These are phyloP conservation scores for Prorocentrum cordatum DNA, from an alignment of 169 alveolate species.

Conservation along the genomic window DNA sequence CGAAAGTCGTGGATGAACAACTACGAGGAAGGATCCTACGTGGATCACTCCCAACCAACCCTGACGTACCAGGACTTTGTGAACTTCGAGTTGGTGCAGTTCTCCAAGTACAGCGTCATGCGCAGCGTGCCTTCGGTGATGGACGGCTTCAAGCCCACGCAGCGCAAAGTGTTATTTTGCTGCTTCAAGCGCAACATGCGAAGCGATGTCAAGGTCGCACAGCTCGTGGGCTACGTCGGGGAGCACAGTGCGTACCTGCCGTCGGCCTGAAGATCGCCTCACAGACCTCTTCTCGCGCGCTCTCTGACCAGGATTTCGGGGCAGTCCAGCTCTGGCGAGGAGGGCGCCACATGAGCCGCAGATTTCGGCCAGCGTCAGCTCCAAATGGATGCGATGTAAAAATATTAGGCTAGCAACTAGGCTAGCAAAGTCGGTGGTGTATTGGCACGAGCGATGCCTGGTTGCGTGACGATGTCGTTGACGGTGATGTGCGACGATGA, in stretches of 20 bases:
- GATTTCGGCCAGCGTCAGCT: too few relatives aligned
- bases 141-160: slow-evolving; percentile 56
- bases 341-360: too few relatives aligned
- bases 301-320: too few relatives aligned
- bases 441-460: too few relatives aligned
- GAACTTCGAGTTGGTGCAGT: slow-evolving; percentile 4
- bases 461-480: too few relatives aligned
- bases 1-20: slow-evolving; percentile 84
- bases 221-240: slow-evolving; percentile 84
- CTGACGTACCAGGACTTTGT: slow-evolving; percentile 25
- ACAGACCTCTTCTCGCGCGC: too few relatives aligned
- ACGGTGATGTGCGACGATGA: too few relatives aligned
- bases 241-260: slow-evolving; percentile 41
- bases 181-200: slow-evolving; percentile 85
- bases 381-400: too few relatives aligned
- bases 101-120: slow-evolving; percentile 54
- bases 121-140: slow-evolving; percentile 43
- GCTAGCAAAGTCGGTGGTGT: too few relatives aligned
- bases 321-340: too few relatives aligned
- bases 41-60: slow-evolving; percentile 38
- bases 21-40: not conserved
- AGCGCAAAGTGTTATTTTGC: slow-evolving; percentile 50
- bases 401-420: too few relatives aligned
- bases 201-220: slow-evolving; percentile 91
- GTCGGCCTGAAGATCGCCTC: too few relatives aligned